Base-by-base conservation (phyloP, 768 basidiomycete species). In the Tricholoma furcatifolium region DNA sequence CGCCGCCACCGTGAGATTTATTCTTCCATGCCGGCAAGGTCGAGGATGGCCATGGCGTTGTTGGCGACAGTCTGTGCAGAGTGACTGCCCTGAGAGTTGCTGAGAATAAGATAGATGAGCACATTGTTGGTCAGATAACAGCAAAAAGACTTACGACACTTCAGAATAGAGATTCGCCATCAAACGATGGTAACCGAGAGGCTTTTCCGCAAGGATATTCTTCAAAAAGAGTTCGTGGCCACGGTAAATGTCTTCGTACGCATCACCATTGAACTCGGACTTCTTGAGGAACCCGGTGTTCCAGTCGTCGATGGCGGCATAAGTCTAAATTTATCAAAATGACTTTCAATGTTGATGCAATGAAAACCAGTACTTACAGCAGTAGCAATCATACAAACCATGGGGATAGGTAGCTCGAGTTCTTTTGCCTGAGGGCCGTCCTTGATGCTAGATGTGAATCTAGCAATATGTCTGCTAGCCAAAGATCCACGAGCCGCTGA, bases 151-250 rank as follows among this genome's bases (percentile, higher is more conserved):
- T 4, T 43, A 54, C 41, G 21, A 32, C 14, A 35, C 53, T 42
- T 54, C 41, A 12, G 23, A 30, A 18, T 43, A 54, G 3, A 54
- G 41, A 18, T 50, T 39, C 18, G 47, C 41, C 53, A 54, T 54
- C 11, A 50, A 18, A 10, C 38, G 31, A 30, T 54, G 53, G 35
- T 54, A 54, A 8, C 44, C 50, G 18, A 4, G 20, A 17, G 46
- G 36, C 12, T 24, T 41, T 3, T 23, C 21, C 8, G 17, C 12
- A 5, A 10, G 30, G 31, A 56, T 50, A 12, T 51, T 38, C 1
- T 56, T 35, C 15, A 51, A 50, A 35, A 56, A 56, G 11, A 47
- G 34, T 14, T 47, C 17, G n/a, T 56, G 55, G 4, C 43, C 32
- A 5, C 23, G 23, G 27, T 51, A 56, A 1, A 51, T 50, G n/a